Evolutionary conservation across 108 stramenopile species (phyloP).

Genomic region (Cyclostephanos tholiformis): DNA sequence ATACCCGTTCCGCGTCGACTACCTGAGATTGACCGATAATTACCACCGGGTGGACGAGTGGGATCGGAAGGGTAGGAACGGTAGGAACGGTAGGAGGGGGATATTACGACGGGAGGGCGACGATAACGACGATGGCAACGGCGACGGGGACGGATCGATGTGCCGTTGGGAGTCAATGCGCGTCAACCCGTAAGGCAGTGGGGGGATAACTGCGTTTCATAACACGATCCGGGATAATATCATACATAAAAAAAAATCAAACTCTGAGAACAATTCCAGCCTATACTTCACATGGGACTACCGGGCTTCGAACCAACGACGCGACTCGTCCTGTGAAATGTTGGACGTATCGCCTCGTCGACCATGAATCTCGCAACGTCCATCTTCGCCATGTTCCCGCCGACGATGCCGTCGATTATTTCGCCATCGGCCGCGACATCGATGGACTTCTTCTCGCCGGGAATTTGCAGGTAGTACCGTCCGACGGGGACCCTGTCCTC

Average conservation of each 20-base stretch:
- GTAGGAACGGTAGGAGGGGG: neutral
- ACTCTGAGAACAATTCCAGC: neutral
- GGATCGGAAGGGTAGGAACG: neutral
- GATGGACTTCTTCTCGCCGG: slow-evolving; percentile 6
- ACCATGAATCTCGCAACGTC: slow-evolving; percentile 75
- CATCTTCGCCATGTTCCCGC: slow-evolving; percentile 65
- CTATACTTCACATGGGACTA: slow-evolving; percentile 17
- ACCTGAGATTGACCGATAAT: slow-evolving; percentile 78
- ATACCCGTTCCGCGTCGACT: slow-evolving; percentile 72
- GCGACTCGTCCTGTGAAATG: slow-evolving; percentile 47
- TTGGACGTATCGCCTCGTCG: slow-evolving; percentile 65
- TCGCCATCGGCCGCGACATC: slow-evolving; percentile 26
- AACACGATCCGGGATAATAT: too few species aligned
- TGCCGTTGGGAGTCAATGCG: neutral
- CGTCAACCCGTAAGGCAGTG: neutral
- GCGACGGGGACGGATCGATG: neutral
- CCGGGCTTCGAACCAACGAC: slow-evolving; percentile 57
- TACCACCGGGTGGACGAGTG: slow-evolving; percentile 74
- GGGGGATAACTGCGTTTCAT: too few species aligned
- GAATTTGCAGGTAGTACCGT: slow-evolving; percentile 56
- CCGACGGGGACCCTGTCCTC: slow-evolving; percentile 56
- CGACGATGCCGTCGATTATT: slow-evolving; percentile 53
- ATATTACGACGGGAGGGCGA: too few species aligned
- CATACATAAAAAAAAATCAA: too few species aligned
- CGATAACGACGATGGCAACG: neutral